Percentiles rank a stretch among this genome's conserved stretches.
Conservation (phyloP, 495 filamentous ascomycete species). For the Penicillium pancosmium region DNA sequence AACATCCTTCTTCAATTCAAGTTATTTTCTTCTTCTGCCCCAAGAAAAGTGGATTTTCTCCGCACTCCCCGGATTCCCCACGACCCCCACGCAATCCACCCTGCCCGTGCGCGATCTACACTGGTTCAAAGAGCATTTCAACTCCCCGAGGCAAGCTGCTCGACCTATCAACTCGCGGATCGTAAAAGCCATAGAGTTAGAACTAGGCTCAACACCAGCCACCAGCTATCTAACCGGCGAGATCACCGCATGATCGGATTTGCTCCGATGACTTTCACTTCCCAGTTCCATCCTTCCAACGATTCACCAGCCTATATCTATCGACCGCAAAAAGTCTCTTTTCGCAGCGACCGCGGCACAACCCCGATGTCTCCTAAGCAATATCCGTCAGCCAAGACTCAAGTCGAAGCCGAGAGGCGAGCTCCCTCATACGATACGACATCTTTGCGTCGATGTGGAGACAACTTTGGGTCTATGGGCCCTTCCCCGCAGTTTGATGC, state of each 20-base stretch:
- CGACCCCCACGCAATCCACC: conserved; percentile 22
- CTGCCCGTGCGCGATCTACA: conserved; percentile 4
- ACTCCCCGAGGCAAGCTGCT: neutral
- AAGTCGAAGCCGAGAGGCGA: neutral
- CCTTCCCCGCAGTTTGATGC: conserved; percentile 26
- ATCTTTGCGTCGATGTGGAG: conserved; percentile 10
- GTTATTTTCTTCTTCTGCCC: too few species aligned
- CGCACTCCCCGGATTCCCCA: conserved; percentile 18
- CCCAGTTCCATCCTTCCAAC: neutral
- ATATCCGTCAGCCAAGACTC: conserved; percentile 24
- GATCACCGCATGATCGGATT: conserved; percentile 20
- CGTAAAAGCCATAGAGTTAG: neutral
- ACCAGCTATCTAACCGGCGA: conserved; percentile 5
- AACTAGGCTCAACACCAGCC: neutral
- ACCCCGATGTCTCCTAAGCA: neutral
- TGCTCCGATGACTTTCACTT: conserved; percentile 15
- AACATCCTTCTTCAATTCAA: neutral
- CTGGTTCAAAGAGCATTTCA: neutral
- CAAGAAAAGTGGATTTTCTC: conserved; percentile 7
- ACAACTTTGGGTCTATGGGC: neutral
- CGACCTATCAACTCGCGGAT: conserved; percentile 11
- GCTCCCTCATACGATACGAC: conserved; percentile 6
- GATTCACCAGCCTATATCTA: neutral
- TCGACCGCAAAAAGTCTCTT: neutral
- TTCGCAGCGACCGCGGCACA: conserved; percentile 4